Percentiles rank a stretch among this genome's conserved stretches.
Conservation (phyloP, 192 early-diverging fungal species). For the Piromyces finnis region DNA sequence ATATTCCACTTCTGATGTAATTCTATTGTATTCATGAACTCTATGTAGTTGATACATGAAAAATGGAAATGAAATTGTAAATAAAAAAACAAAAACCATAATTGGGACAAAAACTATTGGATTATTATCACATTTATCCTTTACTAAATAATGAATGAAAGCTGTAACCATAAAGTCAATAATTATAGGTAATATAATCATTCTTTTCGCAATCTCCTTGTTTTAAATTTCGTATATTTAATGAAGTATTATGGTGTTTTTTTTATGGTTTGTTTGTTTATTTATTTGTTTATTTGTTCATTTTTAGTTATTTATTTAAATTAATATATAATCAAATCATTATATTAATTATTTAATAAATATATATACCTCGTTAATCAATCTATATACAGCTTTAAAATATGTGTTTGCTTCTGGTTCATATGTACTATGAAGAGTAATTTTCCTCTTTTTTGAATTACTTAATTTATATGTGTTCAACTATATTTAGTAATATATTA, state of each 20-base stretch:
- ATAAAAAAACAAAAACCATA: background rate
- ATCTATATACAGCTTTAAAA: background rate
- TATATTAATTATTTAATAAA: background rate
- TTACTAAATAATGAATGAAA: background rate
- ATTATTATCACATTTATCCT: background rate
- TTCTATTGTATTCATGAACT: background rate
- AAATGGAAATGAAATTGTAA: background rate
- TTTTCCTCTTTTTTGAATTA: background rate
- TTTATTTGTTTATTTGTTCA: too few relatives aligned
- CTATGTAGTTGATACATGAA: background rate
- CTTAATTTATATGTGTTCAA: background rate
- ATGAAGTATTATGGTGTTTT: too few relatives aligned
- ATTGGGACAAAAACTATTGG: background rate
- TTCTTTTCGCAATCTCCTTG: background rate
- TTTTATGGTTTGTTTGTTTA: too few relatives aligned
- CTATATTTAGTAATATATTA: background rate
- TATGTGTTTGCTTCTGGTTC: background rate
- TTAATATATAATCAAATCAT: too few relatives aligned
- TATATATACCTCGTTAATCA: background rate
- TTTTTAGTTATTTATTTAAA: too few relatives aligned
- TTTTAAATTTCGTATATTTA: background rate
- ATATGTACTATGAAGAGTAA: background rate
- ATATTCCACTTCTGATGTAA: background rate
- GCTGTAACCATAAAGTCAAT: background rate
- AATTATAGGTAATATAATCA: background rate